Percentiles rank a stretch among this genome's conserved stretches.
Evolutionary conservation across 805 yeast genomes (phyloP).

Genomic region (Nakazawaea populi): DNA sequence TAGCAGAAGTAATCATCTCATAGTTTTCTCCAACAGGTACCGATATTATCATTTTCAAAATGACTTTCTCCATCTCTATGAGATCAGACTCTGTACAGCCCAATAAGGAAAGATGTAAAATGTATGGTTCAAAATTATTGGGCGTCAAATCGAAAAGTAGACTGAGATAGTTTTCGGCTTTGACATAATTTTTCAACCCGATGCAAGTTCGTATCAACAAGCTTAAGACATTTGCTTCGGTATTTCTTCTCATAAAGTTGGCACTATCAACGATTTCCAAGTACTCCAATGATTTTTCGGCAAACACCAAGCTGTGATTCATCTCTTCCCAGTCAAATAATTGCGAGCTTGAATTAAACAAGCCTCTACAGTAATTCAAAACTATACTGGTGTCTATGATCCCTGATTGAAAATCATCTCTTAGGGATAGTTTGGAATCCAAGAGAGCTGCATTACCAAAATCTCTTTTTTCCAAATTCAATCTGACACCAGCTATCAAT

Average conservation of each 20-base stretch:
- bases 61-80: slow-evolving; percentile 20
- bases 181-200: slow-evolving; percentile 14
- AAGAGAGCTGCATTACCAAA: slow-evolving; percentile 28
- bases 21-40: slow-evolving; percentile 18
- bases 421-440: slow-evolving; percentile 22
- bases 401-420: slow-evolving; percentile 7
- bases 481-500: slow-evolving; percentile 25
- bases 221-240: slow-evolving; percentile 19
- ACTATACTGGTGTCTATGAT: slow-evolving; percentile 14
- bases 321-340: slow-evolving; percentile 8
- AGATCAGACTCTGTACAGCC: slow-evolving; percentile 8
- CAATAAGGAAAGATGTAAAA: slow-evolving; percentile 20
- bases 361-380: slow-evolving; percentile 25
- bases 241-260: slow-evolving; percentile 14
- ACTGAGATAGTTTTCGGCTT: slow-evolving; percentile 18
- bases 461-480: slow-evolving; percentile 24
- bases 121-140: slow-evolving; percentile 24
- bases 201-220: slow-evolving; percentile 23
- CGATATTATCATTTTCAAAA: slow-evolving; percentile 31
- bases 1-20: slow-evolving; percentile 19
- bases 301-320: slow-evolving; percentile 13
- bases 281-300: slow-evolving; percentile 12
- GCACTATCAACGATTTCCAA: slow-evolving; percentile 15
- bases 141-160: slow-evolving; percentile 22
- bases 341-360: slow-evolving; percentile 23